These are phyloP conservation scores for Hypoxylon trugodes DNA, from an alignment of 495 filamentous ascomycete species.

Conservation along the genomic window DNA sequence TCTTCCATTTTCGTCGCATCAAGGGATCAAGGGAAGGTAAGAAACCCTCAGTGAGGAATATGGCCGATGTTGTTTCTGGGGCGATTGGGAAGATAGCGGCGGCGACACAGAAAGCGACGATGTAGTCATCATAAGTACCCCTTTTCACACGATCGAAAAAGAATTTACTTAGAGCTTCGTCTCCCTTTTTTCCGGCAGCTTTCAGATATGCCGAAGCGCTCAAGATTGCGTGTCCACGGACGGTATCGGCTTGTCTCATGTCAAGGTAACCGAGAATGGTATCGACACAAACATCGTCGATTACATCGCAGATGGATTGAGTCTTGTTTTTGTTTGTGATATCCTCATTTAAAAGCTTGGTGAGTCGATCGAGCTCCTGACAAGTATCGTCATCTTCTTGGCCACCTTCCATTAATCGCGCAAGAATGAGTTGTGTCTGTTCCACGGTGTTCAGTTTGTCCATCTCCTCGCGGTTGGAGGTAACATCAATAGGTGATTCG, in stretches of 20 bases:
- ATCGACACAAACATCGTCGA: slow-evolving; percentile 82
- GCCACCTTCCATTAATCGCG: slow-evolving; percentile 64
- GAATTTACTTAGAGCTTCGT: slow-evolving; percentile 70
- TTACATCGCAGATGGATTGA: slow-evolving; percentile 64
- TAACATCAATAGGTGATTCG: slow-evolving; percentile 23
- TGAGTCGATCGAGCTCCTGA: slow-evolving; percentile 55
- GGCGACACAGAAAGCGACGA: slow-evolving; percentile 86
- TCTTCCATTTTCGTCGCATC: slow-evolving; percentile 77
- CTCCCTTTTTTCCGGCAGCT: slow-evolving; percentile 71
- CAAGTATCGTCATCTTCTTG: slow-evolving; percentile 64
- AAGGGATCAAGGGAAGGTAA: slow-evolving; percentile 72
- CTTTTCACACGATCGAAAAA: slow-evolving; percentile 61
- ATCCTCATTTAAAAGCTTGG: slow-evolving; percentile 61
- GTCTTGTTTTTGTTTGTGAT: slow-evolving; percentile 45
- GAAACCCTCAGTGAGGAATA: slow-evolving; percentile 90
- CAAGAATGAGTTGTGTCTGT: slow-evolving; percentile 60
- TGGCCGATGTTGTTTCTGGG: slow-evolving; percentile 69
- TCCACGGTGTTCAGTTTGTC: slow-evolving; percentile 46
- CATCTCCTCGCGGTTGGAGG: slow-evolving; percentile 35
- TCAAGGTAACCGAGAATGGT: slow-evolving; percentile 82
- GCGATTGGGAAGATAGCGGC: slow-evolving; percentile 86
- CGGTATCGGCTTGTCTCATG: slow-evolving; percentile 70
- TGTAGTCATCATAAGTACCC: slow-evolving; percentile 66
- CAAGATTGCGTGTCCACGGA: slow-evolving; percentile 78
- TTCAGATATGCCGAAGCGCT: slow-evolving; percentile 83